Evolutionary conservation across 1,284 basidiomycete species (phyloP).

Genomic region (Pseudozyma sp.): DNA sequence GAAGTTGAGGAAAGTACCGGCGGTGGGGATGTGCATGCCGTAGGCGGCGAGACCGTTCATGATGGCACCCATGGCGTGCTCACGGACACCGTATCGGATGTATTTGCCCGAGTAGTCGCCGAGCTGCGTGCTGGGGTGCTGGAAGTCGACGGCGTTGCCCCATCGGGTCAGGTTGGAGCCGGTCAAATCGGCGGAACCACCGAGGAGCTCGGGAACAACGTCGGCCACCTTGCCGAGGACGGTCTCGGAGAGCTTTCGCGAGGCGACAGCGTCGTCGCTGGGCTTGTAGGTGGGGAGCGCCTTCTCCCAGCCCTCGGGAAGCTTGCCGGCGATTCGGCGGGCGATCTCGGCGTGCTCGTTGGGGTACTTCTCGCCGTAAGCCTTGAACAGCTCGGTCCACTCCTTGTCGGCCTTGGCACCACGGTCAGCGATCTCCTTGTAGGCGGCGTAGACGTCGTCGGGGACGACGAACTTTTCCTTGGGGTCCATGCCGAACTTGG

Average conservation of each 20-base stretch:
- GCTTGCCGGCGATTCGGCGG: slow-evolving; percentile 83
- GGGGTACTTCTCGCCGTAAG: slow-evolving; percentile 83
- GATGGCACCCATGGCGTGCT: slow-evolving; percentile 96
- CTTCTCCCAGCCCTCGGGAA: slow-evolving; percentile 88
- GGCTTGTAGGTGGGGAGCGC: slow-evolving; percentile 84
- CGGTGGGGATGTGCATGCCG: slow-evolving; percentile 82
- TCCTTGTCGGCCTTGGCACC: slow-evolving; percentile 80
- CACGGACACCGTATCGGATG: slow-evolving; percentile 95
- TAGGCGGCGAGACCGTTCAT: slow-evolving; percentile 89
- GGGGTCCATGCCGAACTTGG: slow-evolving; percentile 84
- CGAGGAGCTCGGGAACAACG: slow-evolving; percentile 79
- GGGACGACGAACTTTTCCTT: slow-evolving; percentile 85
- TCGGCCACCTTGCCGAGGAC: slow-evolving; percentile 82
- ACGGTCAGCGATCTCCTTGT: slow-evolving; percentile 76
- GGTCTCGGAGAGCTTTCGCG: slow-evolving; percentile 92
- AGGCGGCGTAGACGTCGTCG: slow-evolving; percentile 78
- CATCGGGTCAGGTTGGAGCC: slow-evolving; percentile 88
- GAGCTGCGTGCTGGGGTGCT: slow-evolving; percentile 82
- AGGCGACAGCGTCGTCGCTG: slow-evolving; percentile 84
- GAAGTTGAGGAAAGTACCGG: slow-evolving; percentile 77
- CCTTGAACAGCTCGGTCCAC: slow-evolving; percentile 80
- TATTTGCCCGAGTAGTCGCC: slow-evolving; percentile 88
- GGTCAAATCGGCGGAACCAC: slow-evolving; percentile 92
- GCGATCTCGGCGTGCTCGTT: slow-evolving; percentile 85
- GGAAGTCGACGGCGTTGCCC: slow-evolving; percentile 88